Evolutionary conservation across 192 early-diverging fungal species (phyloP), one percentile per base, ranked within the genome.

Genomic region (Coemansia sp.): DNA sequence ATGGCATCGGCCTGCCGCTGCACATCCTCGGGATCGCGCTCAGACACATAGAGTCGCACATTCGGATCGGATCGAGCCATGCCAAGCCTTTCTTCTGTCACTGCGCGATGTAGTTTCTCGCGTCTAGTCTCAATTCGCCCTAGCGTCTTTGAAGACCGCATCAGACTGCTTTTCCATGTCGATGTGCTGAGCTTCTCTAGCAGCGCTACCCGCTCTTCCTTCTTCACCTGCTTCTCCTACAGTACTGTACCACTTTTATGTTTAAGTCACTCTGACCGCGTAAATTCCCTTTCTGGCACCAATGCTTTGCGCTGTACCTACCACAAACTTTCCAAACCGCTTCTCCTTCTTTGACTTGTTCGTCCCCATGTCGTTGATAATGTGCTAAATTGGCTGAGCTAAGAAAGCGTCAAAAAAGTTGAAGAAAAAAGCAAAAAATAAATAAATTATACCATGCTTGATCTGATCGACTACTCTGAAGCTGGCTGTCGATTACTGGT

Each of bases 251-350:
- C 6, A 35, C 32, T 7, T 32, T 5, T 35, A 35, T 35, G 8
- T 35, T 35, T 35, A 35, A 35, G 32, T 35, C 32, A 35, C 32
- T 35, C 32, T 35, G 27, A 5, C 32, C 32, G 7, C 32, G 32
- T 35, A 35, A 35, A 35, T 8, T 35, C 32, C 7, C 32, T 35
- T 35, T 35, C 32, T 7, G 6, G 32, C 7, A 35, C 32, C 32
- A 35, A 8, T 35, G 32, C 32, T 7, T 35, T 21, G 50, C 21
- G n/a, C 29, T 12, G 9, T 48, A 75, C 79, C 23, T 72, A 76
- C 91, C 74, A 93, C 88, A 75, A 89, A 93, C 59, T 89, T 89
- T 56, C 91, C 88, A 50, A 93, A 76, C 38, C 86, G 82, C 79
- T 89, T 91, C 65, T 88, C 84, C 80, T 91, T 91, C 63, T 86